Base-by-base conservation (phyloP, 495 filamentous ascomycete genomes). In the Penicillium antarcticum region DNA sequence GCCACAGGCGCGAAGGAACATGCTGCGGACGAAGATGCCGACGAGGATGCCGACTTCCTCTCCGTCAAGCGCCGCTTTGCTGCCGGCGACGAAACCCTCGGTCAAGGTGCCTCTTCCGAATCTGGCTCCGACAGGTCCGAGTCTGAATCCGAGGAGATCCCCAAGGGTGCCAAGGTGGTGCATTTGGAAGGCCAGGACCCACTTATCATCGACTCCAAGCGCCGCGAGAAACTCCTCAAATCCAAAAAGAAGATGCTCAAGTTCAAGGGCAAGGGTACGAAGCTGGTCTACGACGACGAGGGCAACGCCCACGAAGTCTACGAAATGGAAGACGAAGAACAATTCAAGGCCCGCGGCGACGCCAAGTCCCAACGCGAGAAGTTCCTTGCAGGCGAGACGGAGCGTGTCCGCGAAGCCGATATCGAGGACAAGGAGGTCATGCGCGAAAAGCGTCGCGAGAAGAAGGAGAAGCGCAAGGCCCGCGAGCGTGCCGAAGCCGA, bases 241-340 rank as follows among this genome's bases (percentile, higher is more conserved):
- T 95, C 89, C 21, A 97, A 97, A 77, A 96, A 96, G 78, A 89
- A 92, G 70, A 76, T 96, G 19, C 78, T 86, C 52, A 94, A 96
- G 65, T 84, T 87, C 68, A 95, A 91, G 69, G 86, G 87, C 59
- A 87, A 87, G 66, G 88, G 88, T 34, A 85, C 78, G 39, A 95
- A 89, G 58, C 70, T 97, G 5, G 74, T 96, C 38, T 99, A 89
- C 66, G 95, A 99, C 71, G 91, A 96, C 49, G 90, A 97, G 8
- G 94, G 92, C 51, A 81, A 81, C 42, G 75, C 91, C 1, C 91
- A 92, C 67, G 80, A 87, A 45, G 46, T 94, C 5, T 96, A 97
- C 74, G 87, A 94, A 62, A 82, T 97, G 57, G 85, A 94, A 60
- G 80, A 87, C 68, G 89, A 96, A 66, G 84, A 83, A 0, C 77